These are phyloP conservation scores for Amanita polypyramis DNA, from an alignment of 768 basidiomycete genomes.

Conservation along the genomic window DNA sequence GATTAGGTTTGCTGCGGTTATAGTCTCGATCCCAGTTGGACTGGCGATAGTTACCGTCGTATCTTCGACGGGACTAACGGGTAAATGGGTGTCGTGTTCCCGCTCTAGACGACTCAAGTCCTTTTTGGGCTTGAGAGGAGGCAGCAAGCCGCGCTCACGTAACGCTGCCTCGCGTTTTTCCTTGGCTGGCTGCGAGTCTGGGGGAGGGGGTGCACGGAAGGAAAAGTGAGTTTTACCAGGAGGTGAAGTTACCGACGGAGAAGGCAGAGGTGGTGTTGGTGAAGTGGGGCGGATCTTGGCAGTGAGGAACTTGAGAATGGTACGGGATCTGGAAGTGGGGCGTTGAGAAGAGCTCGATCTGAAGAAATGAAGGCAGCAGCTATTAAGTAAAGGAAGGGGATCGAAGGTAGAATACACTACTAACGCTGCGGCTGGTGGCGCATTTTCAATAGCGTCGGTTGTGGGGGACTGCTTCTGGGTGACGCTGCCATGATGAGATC, in stretches of 20 bases:
- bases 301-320: slow-evolving; percentile 24
- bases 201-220: slow-evolving; percentile 9
- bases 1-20: slow-evolving; percentile 40
- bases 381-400: slow-evolving; percentile 1
- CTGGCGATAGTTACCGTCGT: slow-evolving; percentile 9
- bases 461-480: background rate
- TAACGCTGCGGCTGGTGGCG: background rate
- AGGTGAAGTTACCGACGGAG: slow-evolving; percentile 7
- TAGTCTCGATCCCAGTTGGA: slow-evolving; percentile 8
- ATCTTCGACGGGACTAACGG: slow-evolving; percentile 14
- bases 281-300: slow-evolving; percentile 17
- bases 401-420: background rate
- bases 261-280: background rate
- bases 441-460: background rate
- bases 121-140: slow-evolving; percentile 32
- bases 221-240: background rate
- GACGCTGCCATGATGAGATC: background rate
- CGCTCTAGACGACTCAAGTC: slow-evolving; percentile 32
- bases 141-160: slow-evolving; percentile 48
- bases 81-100: slow-evolving; percentile 25
- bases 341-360: slow-evolving; percentile 10
- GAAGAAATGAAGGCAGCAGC: background rate
- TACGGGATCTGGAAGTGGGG: slow-evolving; percentile 18
- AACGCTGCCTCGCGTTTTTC: slow-evolving; percentile 45
- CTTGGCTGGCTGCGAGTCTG: slow-evolving; percentile 17